phyloP scores from a whole-genome alignment of 1,284 basidiomycete species.

The Cryptococcus maquisensis region DNA sequence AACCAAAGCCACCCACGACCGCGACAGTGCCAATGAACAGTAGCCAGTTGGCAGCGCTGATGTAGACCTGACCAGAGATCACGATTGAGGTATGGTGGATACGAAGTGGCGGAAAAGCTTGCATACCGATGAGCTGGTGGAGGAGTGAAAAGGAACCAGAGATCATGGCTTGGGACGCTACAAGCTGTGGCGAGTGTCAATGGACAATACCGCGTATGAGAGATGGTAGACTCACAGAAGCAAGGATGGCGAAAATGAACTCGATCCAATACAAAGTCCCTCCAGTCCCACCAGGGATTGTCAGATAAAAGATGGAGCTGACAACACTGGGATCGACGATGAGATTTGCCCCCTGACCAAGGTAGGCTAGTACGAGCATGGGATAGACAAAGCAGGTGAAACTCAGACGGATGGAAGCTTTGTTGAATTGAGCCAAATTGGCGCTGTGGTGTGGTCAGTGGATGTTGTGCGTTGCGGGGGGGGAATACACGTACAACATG shows the following conservation, averaged over 20 bases:
- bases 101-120: slow-evolving; percentile 57
- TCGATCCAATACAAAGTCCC: slow-evolving; percentile 61
- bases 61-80: slow-evolving; percentile 62
- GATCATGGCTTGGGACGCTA: slow-evolving; percentile 63
- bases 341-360: slow-evolving; percentile 62
- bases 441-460: no score
- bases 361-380: slow-evolving; percentile 53
- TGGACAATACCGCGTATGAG: not conserved
- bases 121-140: slow-evolving; percentile 62
- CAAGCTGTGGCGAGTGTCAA: not conserved
- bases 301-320: slow-evolving; percentile 59
- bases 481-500: slow-evolving; percentile 53
- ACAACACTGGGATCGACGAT: slow-evolving; percentile 57
- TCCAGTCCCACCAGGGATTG: slow-evolving; percentile 58
- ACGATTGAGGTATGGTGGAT: slow-evolving; percentile 61
- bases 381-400: slow-evolving; percentile 60
- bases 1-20: slow-evolving; percentile 54
- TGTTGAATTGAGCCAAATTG: slow-evolving; percentile 65
- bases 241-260: slow-evolving; percentile 60
- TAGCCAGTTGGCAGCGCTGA: slow-evolving; percentile 59
- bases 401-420: slow-evolving; percentile 50
- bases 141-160: slow-evolving; percentile 63
- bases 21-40: slow-evolving; percentile 55
- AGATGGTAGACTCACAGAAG: slow-evolving; percentile 51
- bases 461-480: no score